Evolutionary conservation across 306 rosid genomes (phyloP).

Genomic region (Biancaea sappan): DNA sequence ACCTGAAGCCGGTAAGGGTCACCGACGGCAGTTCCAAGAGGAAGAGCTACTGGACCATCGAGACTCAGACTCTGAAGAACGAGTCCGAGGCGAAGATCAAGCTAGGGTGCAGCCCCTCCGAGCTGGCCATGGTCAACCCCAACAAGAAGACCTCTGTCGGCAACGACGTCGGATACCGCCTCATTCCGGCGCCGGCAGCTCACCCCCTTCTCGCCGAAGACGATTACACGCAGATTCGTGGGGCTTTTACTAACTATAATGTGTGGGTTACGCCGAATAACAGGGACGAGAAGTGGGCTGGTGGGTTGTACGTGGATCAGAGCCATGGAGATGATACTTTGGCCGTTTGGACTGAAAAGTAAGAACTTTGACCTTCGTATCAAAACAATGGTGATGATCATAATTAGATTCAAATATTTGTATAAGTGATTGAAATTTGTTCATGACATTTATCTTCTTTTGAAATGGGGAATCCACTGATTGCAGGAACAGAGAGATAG

Average conservation of each 20-base stretch:
- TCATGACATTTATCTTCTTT: too few species aligned
- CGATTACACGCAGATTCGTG: conserved; percentile 60
- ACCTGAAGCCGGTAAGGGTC: conserved; percentile 38
- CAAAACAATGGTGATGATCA: too few species aligned
- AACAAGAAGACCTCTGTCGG: conserved; percentile 46
- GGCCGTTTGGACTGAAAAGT: conserved; percentile 54
- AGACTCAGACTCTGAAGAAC: conserved; percentile 19
- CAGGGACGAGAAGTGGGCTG: conserved; percentile 62
- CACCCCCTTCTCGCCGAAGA: conserved; percentile 41
- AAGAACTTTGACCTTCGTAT: neutral
- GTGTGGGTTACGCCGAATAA: conserved; percentile 65
- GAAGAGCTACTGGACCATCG: conserved; percentile 57
- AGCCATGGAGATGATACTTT: conserved; percentile 60
- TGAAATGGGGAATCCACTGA: neutral
- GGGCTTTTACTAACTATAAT: conserved; percentile 51
- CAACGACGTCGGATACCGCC: conserved; percentile 51
- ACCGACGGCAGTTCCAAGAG: conserved; percentile 42
- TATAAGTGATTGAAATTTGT: too few species aligned
- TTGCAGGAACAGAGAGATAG: conserved; percentile 47
- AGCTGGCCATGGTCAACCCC: conserved; percentile 55
- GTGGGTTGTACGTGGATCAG: conserved; percentile 48
- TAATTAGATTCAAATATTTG: too few species aligned
- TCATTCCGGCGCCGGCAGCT: conserved; percentile 34
- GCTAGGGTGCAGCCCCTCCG: conserved; percentile 39
- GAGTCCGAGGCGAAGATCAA: conserved; percentile 48